Base-by-base conservation (phyloP, 495 filamentous ascomycete genomes). In the Lichenothelia convexa region DNA sequence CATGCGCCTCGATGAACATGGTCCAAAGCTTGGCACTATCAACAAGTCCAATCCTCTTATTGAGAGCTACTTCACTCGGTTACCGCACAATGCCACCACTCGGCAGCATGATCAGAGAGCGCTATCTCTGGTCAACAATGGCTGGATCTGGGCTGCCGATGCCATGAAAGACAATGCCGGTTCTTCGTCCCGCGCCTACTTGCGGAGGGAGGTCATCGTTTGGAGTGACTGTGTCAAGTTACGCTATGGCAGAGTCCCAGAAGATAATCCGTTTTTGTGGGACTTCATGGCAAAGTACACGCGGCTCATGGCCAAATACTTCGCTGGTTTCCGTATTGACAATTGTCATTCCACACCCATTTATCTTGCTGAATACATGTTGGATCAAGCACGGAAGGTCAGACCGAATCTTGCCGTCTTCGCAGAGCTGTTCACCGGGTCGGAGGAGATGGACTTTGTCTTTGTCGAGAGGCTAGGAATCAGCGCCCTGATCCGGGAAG, bases 201-300 rank as follows among this genome's bases (percentile, higher is more conserved):
- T 95, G 4, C 73, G 84, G 17, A 71, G 91, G 29, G 84, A 99
- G 55, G 83, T 99, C 34, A 95, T 99, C 44, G 80, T 92, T 24
- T 99, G 91, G 91, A 81, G 83, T 13, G 91, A 99, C 50, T 99
- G 91, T 58, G 89, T 94, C 5, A 99, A 95, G 63, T 70, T 99
- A 15, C 74, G 91, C 6, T 99, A 94, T 50, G 91, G 91, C 8
- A 64, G 60, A 11, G 66, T 70, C 1, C 80, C 77, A 3, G 58
- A 89, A 37, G 89, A 94, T 47, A 93, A 72, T 43, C 89, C 91
- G 0, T 99, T 73, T 57, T 64, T 99, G 16, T 99, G 91, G 91
- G 73, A 92, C 4, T 80, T 79, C 54, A 95, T 99, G 83, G 76
- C 78, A 22, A 72, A 75, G 39, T 99, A 99, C 51, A 89, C 87